Base-by-base conservation (phyloP, 441 rosid genomes). In the Capsella rubella region DNA sequence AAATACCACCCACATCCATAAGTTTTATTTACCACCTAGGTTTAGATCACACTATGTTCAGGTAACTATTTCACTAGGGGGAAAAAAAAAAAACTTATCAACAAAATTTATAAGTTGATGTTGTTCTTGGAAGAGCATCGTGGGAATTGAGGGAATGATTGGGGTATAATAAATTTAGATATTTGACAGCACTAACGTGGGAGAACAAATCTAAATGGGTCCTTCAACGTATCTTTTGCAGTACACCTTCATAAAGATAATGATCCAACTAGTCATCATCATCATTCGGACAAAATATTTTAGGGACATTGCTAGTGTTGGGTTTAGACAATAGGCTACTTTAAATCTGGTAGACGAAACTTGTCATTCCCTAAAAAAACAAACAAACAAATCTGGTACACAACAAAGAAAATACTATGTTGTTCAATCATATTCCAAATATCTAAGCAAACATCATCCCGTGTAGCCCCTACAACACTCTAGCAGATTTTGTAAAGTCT, bases 181-280 rank as follows among this genome's bases (percentile, higher is more conserved):
- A 47, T 60, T 34, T 28, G 72, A 66, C 37, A 66, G 66, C 66
- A 74, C 43, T 67, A 60, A 51, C 47, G 42, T 16, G 63, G 8
- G 37, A 66, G 69, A 60, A 49, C 52, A 43, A 43, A 75, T 75
- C 78, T 67, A 52, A 60, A 74, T 67, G 78, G 78, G 74, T 75
- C 74, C 63, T 67, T 67, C 0, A 75, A 12, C 74, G 57, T 75
- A 68, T 75, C 78, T 67, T 59, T 34, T 42, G 67, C 8, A 65
- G 71, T 74, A 25, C 61, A 34, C 35, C 66, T 73, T 66, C 29
- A 5, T 74, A 42, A 60, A 60, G 25, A 57, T 39, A 67, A 25
- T 21, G 25, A 21, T 34, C 29, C 56, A n/a, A 42, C 15, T 21
- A 21, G 25, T 21, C 25, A 21, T 21, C 25, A 21, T 51, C 73